Base-by-base conservation (phyloP, 1,139 yeast genomes). In the Arxiozyma slooffiae region DNA sequence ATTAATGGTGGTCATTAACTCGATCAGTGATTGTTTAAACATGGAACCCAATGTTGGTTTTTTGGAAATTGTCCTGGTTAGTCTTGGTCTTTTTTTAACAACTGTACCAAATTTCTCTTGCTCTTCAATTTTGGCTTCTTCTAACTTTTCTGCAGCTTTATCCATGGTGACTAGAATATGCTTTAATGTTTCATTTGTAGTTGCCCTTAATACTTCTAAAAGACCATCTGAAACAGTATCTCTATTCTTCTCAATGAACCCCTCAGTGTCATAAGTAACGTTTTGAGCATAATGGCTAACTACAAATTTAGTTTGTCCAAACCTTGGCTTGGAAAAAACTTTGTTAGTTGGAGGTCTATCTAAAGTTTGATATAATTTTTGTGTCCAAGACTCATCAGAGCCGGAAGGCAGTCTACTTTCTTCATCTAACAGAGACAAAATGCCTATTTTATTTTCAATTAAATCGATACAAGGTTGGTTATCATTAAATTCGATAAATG, bases 181-280 rank as follows among this genome's bases (percentile, higher is more conserved):
- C 54, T 72, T 71, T 62, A 90, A 71, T 60, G 92, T 79, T 37
- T 72, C 77, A 66, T 86, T 90, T 17, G 77, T 73, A 1, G 97
- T 71, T 23, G 77, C 78, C 60, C 79, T 81, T 72, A 94, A 77
- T 8, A 89, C 94, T 55, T 89, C 97, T 57, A 92, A 73, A 64
- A 89, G 95, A 38, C 96, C 97, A 66, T 94, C 98, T 34, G 97
- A 94, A 52, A 94, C 97, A 2, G 98, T 89, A 69, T 94, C 99
- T 72, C 97, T 82, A 67, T 94, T 94, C 75, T 94, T 94, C 70
- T 92, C 98, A 63, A 94, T 86, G 66, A 94, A 94, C 2, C 98
- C 98, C 54, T 89, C 97, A 48, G 85, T 79, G 64, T 92, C 96
- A 67, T 94, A 94, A 41, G 89, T 73, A 46, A 94, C 99, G 63